A percentile compares a stretch with the other conserved stretches of the same genome.
phyloP scores from a whole-genome alignment of 2,329 filamentous ascomycete genomes.

The Phialocephala subalpina region DNA sequence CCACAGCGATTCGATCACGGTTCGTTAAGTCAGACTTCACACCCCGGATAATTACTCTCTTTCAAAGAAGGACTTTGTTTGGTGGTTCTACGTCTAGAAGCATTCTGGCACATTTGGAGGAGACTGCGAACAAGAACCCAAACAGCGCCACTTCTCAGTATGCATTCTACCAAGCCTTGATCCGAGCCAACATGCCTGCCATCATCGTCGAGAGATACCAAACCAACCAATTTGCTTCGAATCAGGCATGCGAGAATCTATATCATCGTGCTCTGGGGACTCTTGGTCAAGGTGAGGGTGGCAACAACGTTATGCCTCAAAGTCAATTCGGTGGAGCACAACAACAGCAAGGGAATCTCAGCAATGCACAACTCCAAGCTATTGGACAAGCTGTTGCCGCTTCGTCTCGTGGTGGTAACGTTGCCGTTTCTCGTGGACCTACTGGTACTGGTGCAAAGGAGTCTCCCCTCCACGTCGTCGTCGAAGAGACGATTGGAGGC shows the following conservation, averaged over 20 bases:
- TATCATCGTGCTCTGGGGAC: slow-evolving; percentile 79
- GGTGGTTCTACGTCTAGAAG: slow-evolving; percentile 53
- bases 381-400: slow-evolving; percentile 85
- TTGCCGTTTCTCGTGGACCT: slow-evolving; percentile 54
- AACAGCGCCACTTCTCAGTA: slow-evolving; percentile 88
- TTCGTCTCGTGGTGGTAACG: slow-evolving; percentile 71
- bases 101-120: slow-evolving; percentile 85
- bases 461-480: slow-evolving; percentile 92
- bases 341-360: slow-evolving; percentile 50
- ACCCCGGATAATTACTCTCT: slow-evolving; percentile 17
- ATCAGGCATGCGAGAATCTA: slow-evolving; percentile 76
- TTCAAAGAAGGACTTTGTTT: slow-evolving; percentile 40
- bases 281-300: slow-evolving; percentile 56
- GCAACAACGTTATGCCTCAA: slow-evolving; percentile 19
- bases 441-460: slow-evolving; percentile 75
- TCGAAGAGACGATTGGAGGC: slow-evolving; percentile 85
- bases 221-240: slow-evolving; percentile 84
- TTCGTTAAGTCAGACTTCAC: slow-evolving; percentile 28
- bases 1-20: slow-evolving; percentile 32
- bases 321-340: slow-evolving; percentile 33
- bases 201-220: slow-evolving; percentile 92
- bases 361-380: slow-evolving; percentile 73
- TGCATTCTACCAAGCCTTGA: slow-evolving; percentile 89
- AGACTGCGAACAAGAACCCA: slow-evolving; percentile 92
- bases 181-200: slow-evolving; percentile 91